Conservation (phyloP, 495 filamentous ascomycete species). For the Haplographium delicatum region DNA sequence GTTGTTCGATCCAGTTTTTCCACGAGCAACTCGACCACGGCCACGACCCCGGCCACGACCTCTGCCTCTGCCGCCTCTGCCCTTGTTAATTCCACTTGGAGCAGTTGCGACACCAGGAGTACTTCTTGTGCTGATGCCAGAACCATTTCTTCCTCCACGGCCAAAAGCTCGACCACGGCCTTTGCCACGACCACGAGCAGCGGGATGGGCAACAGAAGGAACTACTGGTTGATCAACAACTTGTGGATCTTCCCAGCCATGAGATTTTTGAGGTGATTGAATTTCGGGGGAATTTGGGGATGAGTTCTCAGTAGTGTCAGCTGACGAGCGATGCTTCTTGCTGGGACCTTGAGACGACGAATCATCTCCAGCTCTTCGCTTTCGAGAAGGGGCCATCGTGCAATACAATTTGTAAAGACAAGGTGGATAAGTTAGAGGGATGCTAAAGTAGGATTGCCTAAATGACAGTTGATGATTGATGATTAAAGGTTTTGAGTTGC, state of each 20-base stretch:
- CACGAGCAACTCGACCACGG: constrained; percentile 9
- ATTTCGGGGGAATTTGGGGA: neutral
- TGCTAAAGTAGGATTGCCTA: neutral
- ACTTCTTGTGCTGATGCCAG: constrained; percentile 32
- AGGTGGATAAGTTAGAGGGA: neutral
- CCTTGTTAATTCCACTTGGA: constrained; percentile 24
- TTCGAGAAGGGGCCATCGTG: constrained; percentile 12
- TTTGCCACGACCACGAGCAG: constrained; percentile 23
- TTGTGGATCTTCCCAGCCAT: neutral
- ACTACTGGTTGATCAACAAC: neutral
- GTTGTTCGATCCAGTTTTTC: neutral
- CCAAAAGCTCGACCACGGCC: constrained; percentile 38
- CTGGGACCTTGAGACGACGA: neutral
- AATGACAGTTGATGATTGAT: neutral
- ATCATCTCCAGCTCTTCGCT: constrained; percentile 11
- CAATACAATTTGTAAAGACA: neutral
- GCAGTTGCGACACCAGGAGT: constrained; percentile 25
- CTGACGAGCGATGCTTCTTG: constrained; percentile 8
- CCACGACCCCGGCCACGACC: constrained; percentile 25
- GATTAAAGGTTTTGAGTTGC: neutral
- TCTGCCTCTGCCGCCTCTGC: constrained; percentile 23
- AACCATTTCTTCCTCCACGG: constrained; percentile 34
- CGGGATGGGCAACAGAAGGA: neutral
- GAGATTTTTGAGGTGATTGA: neutral
- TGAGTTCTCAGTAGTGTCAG: neutral